Conservation (phyloP, 768 basidiomycete species). For the Lentinula lateritia region DNA sequence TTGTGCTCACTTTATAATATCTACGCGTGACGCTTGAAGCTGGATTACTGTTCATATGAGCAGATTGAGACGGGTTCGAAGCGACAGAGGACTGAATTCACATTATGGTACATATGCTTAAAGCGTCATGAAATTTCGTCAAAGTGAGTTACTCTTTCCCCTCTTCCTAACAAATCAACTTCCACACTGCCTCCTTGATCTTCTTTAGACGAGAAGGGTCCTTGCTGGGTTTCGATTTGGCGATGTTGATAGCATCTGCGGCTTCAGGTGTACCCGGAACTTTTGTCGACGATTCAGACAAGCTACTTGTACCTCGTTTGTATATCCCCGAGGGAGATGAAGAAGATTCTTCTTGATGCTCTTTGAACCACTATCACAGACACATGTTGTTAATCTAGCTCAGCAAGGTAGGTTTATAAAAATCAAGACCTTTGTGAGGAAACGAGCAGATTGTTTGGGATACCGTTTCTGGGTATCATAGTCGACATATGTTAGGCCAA, state of each 20-base stretch:
- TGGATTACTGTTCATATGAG: no score
- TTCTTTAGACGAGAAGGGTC: background rate
- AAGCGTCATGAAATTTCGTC: background rate
- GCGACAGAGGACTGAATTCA: background rate
- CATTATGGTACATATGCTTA: background rate
- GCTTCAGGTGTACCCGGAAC: background rate
- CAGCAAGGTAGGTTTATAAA: background rate
- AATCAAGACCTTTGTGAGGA: conserved; percentile 42
- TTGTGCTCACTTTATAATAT: no score
- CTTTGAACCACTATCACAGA: conserved; percentile 33
- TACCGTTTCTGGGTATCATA: conserved; percentile 61
- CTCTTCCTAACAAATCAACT: background rate
- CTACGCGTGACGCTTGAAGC: no score
- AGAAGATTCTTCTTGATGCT: conserved; percentile 14
- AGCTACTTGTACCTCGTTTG: background rate
- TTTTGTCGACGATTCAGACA: conserved; percentile 1
- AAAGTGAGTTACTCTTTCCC: background rate
- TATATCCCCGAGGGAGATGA: background rate
- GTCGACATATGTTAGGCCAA: conserved; percentile 69
- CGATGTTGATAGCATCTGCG: background rate
- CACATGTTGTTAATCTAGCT: background rate
- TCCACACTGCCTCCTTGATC: background rate
- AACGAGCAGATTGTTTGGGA: conserved; percentile 58
- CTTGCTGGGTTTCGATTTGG: background rate
- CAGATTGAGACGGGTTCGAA: no score